Evolutionary conservation across 331 rosid genomes (phyloP), one percentile per base, ranked within the genome.

Genomic region (Malus hybrid): DNA sequence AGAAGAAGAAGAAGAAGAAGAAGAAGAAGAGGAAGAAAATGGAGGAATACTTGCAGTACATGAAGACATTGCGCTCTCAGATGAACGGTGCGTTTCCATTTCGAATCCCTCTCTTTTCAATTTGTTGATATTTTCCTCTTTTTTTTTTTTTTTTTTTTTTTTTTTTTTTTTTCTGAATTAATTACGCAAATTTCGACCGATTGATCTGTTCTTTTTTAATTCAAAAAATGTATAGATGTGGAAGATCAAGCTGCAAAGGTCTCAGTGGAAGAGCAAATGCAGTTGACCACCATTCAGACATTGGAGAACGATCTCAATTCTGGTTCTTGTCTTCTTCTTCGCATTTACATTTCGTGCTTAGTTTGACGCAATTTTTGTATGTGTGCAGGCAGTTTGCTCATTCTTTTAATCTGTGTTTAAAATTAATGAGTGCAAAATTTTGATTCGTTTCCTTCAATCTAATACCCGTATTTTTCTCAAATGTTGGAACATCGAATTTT

Each of bases 211-310:
- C 18, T 2, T 55, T 59, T 34, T 77, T 19, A 39, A 68, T 27
- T 22, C 5, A 32, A 61, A 19, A 44, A 84, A 42, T 50, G 29
- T 31, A 29, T 27, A 87, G 97, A 91, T 73, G 90, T 90, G 70
- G 99, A 94, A 78, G 97, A 94, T 80, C 92, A 91, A 83, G 93
- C 92, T 3, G 88, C 92, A n/a, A 88, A 90, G 93, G 81, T 87
- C 69, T 86, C 97, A 1, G 93, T 85, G 20, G 87, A 91, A 78
- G 97, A 94, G 83, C 89, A 91, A 70, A 86, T 78, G 93, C 92
- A 85, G 42, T 69, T 81, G 62, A 85, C 89, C 18, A 88, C 89
- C 60, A 78, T 85, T 62, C 93, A 85, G 60, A 86, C 88, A 65
- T 28, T 94, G 70, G 90, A 88, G 76, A 86, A 67, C 39, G 97